Base-by-base conservation (phyloP, 108 stramenopile species). In the Mediolabrus comicus region DNA sequence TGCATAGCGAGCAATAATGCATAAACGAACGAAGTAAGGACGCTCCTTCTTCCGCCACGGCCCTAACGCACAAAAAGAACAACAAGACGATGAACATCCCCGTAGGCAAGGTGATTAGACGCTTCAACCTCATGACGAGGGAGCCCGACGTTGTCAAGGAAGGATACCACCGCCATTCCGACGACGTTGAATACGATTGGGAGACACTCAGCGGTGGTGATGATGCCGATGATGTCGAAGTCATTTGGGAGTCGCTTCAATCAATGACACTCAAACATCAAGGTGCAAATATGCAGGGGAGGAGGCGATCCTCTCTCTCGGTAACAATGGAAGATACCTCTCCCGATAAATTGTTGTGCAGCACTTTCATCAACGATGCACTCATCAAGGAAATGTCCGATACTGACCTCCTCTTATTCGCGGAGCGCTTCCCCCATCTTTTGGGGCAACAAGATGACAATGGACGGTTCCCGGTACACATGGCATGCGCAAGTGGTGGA, bases 381-480 rank as follows among this genome's bases (percentile, higher is more conserved):
- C 63, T 72, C 56, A 36, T 46, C 29, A 16, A 32, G 29, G 55
- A 55, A 24, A 41, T 62, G 9, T 41, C 71, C 6, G 38, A 72
- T 22, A 27, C 54, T 26, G 27, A 57, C 10, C 57, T 72, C 4
- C 54, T 64, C 62, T 13, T 39, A 1, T 55, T 72, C 38, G 43
- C 53, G 9, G 55, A 64, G 27, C 38, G 33, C 22, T 72, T 64
- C 14, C 71, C 62, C 1, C 55, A 62, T 7, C 26, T 41, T 3
- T 54, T 72, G 14, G 35, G 31, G 8, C 62, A 49, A 11, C 46
- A 33, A n/a, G 41, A 62, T 39, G 38, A 33, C 17, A 14, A 58
- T 26, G 62, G 71, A 29, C 12, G 31, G n/a, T 64, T 16, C 26
- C 54, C 71, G 2, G 10, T 43, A 26, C 71, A 72, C 14, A 7